phyloP scores from a whole-genome alignment of 1,139 yeast species.

The Suhomyces bolitotheri region DNA sequence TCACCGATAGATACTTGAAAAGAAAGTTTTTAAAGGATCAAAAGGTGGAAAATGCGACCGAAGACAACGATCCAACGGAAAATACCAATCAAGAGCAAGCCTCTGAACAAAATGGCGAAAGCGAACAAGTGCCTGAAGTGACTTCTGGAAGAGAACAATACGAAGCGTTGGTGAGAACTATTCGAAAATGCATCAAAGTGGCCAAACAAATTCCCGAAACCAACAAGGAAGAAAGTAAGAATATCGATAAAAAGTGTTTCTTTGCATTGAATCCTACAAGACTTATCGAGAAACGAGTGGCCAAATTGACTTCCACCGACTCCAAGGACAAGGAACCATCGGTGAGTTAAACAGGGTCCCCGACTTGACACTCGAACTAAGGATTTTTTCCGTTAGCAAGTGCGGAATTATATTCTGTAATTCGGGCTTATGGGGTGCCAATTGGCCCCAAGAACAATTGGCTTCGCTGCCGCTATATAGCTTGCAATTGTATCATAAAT shows the following conservation, averaged over 20 bases:
- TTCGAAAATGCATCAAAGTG: slow-evolving; percentile 50
- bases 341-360: too few relatives aligned
- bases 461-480: too few relatives aligned
- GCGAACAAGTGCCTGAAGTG: slow-evolving; percentile 9
- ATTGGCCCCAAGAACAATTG: too few relatives aligned
- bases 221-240: slow-evolving; percentile 59
- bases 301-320: slow-evolving; percentile 20
- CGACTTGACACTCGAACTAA: too few relatives aligned
- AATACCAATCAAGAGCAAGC: slow-evolving; percentile 6
- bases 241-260: slow-evolving; percentile 62
- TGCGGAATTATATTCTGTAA: too few relatives aligned
- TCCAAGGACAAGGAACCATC: slow-evolving; percentile 1
- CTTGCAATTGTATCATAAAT: too few relatives aligned
- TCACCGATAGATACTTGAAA: slow-evolving; percentile 65
- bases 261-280: slow-evolving; percentile 61
- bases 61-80: slow-evolving; percentile 4
- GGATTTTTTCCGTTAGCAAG: too few relatives aligned
- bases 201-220: slow-evolving; percentile 48
- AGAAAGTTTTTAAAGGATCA: slow-evolving; percentile 46
- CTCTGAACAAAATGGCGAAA: slow-evolving; percentile 19
- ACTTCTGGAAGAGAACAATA: slow-evolving; percentile 29
- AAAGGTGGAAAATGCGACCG: slow-evolving; percentile 10
- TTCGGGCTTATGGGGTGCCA: too few relatives aligned
- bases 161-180: slow-evolving; percentile 44
- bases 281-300: slow-evolving; percentile 44